Evolutionary conservation across 1,284 basidiomycete species (phyloP), one percentile per base, ranked within the genome.

Genomic region (Moesziomyces globuligerus): DNA sequence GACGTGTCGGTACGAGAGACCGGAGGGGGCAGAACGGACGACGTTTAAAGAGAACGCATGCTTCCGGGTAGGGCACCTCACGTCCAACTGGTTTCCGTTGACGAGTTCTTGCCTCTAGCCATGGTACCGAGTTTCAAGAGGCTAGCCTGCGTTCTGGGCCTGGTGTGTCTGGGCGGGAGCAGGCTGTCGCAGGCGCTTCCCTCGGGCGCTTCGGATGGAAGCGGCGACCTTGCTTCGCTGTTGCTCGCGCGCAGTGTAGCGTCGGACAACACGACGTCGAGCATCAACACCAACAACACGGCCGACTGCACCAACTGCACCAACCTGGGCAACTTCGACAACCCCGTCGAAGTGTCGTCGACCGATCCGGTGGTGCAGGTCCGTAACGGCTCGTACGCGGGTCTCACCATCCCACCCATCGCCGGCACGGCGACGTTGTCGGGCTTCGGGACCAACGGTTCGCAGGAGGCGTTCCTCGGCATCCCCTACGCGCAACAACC

Each of bases 401-500:
- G 66, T 11, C 15, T 69, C 24, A 43, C 38, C 40, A 50, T 69
- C 48, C 4, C 18, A 0, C 49, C 51, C 9, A 58, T 69, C 49
- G n/a, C 42, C 7, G 59, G 48, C 3, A 24, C 34, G 4, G 32
- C 49, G 11, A 64, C 66, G 5, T 44, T 55, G 4, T 69, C 66
- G 2, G 43, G 48, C 2, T 52, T 64, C 47, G 59, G 59, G 36
- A 56, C 55, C n/a, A 62, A 54, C 11, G 41, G 40, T 11, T 39
- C 56, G 0, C 53, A 57, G 39, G 45, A 67, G 17, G 48, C 45
- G 6, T 72, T 72, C 41, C 46, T 72, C 15, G 70, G 70, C 40
- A 69, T 72, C 17, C 70, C 70, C 1, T 69, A 51, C 20, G 52
- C 70, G 15, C 52, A 61, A 18, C 59, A 68, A 15, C 60, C 70